phyloP scores from a whole-genome alignment of 352 stramenopile species.

The Pythium oligandrum region DNA sequence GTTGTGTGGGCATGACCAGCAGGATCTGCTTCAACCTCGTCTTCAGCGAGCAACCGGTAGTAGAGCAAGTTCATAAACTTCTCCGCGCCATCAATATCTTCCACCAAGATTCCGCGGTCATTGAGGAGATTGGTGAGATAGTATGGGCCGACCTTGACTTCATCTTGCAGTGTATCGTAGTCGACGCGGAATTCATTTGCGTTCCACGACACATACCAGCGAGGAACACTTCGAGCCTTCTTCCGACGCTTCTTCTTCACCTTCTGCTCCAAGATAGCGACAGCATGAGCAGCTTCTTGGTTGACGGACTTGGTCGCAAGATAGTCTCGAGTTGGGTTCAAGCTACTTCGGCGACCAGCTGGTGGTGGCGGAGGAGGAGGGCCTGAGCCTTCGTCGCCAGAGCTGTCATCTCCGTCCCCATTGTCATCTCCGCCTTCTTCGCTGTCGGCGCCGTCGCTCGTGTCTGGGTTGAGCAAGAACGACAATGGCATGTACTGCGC shows the following conservation, averaged over 20 bases:
- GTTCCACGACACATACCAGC: slow-evolving; percentile 85
- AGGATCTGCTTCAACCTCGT: slow-evolving; percentile 15
- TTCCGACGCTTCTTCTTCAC: slow-evolving; percentile 69
- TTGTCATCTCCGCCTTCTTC: slow-evolving; percentile 56
- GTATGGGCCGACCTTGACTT: slow-evolving; percentile 82
- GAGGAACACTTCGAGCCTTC: slow-evolving; percentile 56
- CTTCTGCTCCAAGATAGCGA: slow-evolving; percentile 23
- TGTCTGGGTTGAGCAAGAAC: slow-evolving; percentile 73
- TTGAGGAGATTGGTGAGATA: slow-evolving; percentile 80
- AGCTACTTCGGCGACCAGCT: slow-evolving; percentile 13
- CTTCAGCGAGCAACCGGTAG: slow-evolving; percentile 76
- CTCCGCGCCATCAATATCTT: slow-evolving; percentile 71
- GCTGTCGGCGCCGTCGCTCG: slow-evolving; percentile 58
- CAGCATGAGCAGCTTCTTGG: slow-evolving; percentile 15
- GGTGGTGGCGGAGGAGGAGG: neutral
- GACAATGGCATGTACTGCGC: slow-evolving; percentile 73
- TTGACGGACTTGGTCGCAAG: slow-evolving; percentile 9
- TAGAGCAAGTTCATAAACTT: slow-evolving; percentile 87
- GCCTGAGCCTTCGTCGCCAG: slow-evolving; percentile 39
- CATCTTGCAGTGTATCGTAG: slow-evolving; percentile 61
- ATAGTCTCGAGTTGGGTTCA: slow-evolving; percentile 28
- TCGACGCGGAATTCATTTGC: slow-evolving; percentile 82
- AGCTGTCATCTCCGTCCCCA: slow-evolving; percentile 65
- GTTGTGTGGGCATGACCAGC: slow-evolving; percentile 17
- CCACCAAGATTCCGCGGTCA: slow-evolving; percentile 69